These are phyloP conservation scores for Pseudoperonospora humuli DNA, from an alignment of 352 stramenopile genomes.

Conservation along the genomic window DNA sequence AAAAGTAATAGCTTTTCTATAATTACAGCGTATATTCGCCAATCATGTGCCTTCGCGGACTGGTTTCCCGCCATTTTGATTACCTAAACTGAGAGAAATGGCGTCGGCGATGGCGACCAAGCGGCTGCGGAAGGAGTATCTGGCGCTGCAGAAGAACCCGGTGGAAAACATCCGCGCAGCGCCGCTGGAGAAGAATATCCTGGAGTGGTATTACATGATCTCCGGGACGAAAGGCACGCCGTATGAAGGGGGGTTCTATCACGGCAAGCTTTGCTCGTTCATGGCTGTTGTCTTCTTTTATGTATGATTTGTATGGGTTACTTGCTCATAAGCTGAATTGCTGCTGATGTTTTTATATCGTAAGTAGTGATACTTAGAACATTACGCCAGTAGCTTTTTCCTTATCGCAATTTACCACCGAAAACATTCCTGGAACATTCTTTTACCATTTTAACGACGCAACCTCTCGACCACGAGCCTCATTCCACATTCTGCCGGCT, in stretches of 20 bases:
- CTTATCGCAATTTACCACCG: no score
- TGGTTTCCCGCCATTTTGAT: conserved; percentile 5
- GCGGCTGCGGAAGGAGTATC: conserved; percentile 88
- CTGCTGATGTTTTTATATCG: neutral
- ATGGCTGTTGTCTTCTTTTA: conserved; percentile 35
- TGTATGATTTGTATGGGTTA: neutral
- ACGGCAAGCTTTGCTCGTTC: conserved; percentile 92
- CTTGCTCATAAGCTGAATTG: neutral
- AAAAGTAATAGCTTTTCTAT: neutral
- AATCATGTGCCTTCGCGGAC: neutral
- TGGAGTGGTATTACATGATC: conserved; percentile 96
- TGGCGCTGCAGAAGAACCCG: conserved; percentile 85
- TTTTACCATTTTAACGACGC: no score
- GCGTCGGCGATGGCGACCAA: conserved; percentile 80
- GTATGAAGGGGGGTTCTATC: conserved; percentile 89
- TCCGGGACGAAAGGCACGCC: conserved; percentile 48
- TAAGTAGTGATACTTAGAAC: no score
- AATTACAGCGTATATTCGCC: neutral
- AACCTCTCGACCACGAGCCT: no score
- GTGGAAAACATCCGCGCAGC: conserved; percentile 86
- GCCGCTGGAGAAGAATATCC: conserved; percentile 89
- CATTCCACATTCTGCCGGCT: no score
- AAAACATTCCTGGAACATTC: no score
- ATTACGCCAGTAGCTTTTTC: no score
- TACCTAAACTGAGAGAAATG: conserved; percentile 44